phyloP scores from a whole-genome alignment of 305 asterid species.

The Ajuga reptans region DNA sequence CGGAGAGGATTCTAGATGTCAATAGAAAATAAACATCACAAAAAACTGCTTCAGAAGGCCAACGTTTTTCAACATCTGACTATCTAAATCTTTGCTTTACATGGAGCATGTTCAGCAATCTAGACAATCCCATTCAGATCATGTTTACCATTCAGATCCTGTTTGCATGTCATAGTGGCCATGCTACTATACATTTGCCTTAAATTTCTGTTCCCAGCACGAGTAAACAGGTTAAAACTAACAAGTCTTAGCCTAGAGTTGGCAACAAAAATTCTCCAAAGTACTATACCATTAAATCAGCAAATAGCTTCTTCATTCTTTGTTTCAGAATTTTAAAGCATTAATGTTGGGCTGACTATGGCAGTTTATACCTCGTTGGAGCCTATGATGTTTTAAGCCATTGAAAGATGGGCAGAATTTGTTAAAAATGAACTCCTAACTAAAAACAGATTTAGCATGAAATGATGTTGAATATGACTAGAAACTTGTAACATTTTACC shows the following conservation, averaged over 20 bases:
- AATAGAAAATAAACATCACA: neutral
- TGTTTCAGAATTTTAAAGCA: neutral
- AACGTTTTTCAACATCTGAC: neutral
- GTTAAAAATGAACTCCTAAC: neutral
- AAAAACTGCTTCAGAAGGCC: neutral
- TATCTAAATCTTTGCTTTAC: neutral
- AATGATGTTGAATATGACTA: conserved; percentile 10
- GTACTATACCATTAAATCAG: neutral
- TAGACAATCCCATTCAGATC: neutral
- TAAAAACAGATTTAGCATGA: neutral
- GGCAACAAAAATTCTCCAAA: conserved; percentile 1
- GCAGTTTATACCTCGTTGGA: neutral
- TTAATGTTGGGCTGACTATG: neutral
- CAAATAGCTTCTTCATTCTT: neutral
- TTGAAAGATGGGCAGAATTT: neutral
- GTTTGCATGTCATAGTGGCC: neutral
- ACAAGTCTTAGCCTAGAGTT: neutral
- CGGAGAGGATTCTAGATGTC: neutral
- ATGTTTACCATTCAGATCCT: neutral
- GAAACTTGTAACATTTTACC: neutral
- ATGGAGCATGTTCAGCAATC: neutral
- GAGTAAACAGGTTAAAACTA: neutral
- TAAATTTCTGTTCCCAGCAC: neutral
- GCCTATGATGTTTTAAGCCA: conserved; percentile 4
- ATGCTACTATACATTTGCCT: neutral